These are phyloP conservation scores for Lentinus polychrous DNA, from an alignment of 1,284 basidiomycete species.

Conservation along the genomic window DNA sequence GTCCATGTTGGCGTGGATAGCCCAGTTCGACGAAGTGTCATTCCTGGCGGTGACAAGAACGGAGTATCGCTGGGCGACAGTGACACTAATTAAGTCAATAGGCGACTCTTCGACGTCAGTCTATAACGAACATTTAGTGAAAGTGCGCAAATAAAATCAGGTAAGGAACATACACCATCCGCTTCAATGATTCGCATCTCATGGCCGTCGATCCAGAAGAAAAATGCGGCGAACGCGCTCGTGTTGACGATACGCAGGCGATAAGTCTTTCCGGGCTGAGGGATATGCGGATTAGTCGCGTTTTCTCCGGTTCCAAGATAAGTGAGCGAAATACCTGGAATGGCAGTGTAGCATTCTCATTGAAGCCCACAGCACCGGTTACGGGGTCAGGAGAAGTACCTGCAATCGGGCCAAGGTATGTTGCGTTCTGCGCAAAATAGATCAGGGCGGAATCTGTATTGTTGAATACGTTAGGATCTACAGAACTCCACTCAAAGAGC, in stretches of 20 bases:
- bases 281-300: no score
- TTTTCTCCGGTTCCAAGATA: no score
- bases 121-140: constrained; percentile 25
- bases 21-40: constrained; percentile 80
- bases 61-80: constrained; percentile 92
- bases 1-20: constrained; percentile 88
- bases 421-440: constrained; percentile 74
- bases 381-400: constrained; percentile 39
- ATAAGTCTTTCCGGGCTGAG: constrained; percentile 70
- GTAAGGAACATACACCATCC: constrained; percentile 76
- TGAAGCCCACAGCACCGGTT: constrained; percentile 65
- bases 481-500: not conserved
- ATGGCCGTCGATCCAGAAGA: constrained; percentile 89
- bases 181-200: constrained; percentile 86
- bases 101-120: constrained; percentile 72
- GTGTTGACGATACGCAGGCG: constrained; percentile 75
- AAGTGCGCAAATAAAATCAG: not conserved
- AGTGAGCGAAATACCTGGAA: constrained; percentile 41
- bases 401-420: constrained; percentile 59
- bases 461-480: no score
- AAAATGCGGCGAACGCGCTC: constrained; percentile 66
- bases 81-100: constrained; percentile 64
- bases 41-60: constrained; percentile 87
- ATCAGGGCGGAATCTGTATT: constrained; percentile 69
- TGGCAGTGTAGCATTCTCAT: constrained; percentile 80